Conservation (phyloP, 495 filamentous ascomycete species). For the Aspergillus haitiensis region DNA sequence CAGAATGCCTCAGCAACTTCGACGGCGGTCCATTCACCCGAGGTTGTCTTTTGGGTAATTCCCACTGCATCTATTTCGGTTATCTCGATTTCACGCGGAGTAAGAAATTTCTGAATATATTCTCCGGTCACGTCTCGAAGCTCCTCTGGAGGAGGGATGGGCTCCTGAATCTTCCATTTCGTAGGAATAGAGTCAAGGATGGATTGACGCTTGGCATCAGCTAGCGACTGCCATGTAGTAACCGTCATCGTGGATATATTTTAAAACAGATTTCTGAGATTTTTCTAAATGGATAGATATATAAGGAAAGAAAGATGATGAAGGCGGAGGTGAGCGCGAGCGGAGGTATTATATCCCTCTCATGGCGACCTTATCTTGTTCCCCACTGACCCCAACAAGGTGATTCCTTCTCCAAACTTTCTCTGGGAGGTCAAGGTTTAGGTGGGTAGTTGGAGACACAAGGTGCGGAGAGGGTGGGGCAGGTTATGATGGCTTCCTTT, state of each 20-base stretch:
- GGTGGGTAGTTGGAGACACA: no score
- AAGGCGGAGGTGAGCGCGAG: no score
- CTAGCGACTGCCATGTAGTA: slow-evolving; percentile 46
- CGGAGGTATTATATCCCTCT: no score
- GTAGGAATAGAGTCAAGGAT: slow-evolving; percentile 56
- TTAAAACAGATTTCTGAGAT: no score
- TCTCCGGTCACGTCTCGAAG: slow-evolving; percentile 61
- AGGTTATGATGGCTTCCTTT: no score
- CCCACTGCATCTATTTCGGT: slow-evolving; percentile 54
- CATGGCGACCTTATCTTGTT: no score
- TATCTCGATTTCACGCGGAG: slow-evolving; percentile 54
- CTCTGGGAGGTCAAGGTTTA: no score
- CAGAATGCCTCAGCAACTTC: slow-evolving; percentile 58
- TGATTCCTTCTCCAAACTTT: no score
- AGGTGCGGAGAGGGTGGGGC: no score
- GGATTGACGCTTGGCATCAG: slow-evolving; percentile 52
- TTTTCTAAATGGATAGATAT: no score
- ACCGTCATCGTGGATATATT: slow-evolving; percentile 1
- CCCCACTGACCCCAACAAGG: no score
- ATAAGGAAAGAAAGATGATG: no score
- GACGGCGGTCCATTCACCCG: slow-evolving; percentile 46
- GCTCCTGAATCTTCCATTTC: slow-evolving; percentile 53
- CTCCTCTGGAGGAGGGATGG: slow-evolving; percentile 50
- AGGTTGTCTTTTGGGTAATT: slow-evolving; percentile 48
- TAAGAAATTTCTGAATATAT: slow-evolving; percentile 60